Evolutionary conservation across 108 stramenopile species (phyloP), one percentile per base, ranked within the genome.

Genomic region (Nitzschia sp.): DNA sequence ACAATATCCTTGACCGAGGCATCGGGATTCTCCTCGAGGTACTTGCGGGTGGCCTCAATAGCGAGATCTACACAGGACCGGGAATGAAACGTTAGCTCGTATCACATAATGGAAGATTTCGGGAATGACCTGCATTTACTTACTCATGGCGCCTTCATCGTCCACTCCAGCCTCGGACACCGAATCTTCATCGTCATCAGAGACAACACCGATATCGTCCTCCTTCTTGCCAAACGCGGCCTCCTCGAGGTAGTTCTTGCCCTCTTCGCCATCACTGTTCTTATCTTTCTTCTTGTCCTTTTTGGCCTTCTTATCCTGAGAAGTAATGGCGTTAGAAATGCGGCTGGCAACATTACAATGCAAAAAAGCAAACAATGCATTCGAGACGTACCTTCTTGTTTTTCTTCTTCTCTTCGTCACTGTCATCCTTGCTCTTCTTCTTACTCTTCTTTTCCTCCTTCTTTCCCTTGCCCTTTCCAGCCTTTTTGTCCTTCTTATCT

Each of bases 401-500:
- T 54, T 84, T 92, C 66, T 90, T 86, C 71, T 92, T 87, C 70
- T 93, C 87, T 19, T 90, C 80, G 25, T 85, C 82, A 42, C 70
- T 68, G 55, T 74, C 68, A 64, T 83, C 83, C 26, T 92, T 82
- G 35, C 66, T 58, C 60, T 87, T 83, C 46, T 83, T 66, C 48
- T 87, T 80, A 2, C 64, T 83, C 59, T 85, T 82, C 64, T 84
- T 75, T 13, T 74, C 42, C 31, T 85, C 79, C 38, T 84, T 75
- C 66, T 86, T 85, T 1, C 79, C 80, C 48, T 74, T 82, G 51
- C 78, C 80, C 74, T 85, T 88, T 35, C 56, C 82, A 13, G 90
- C 85, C 73, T 90, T 85, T 80, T 94, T 94, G 1, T 68, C 81
- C 82, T 95, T 95, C 79, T 95, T 92, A 53, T 94, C 82, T 85